These are phyloP conservation scores for Hordeum marinum DNA, from an alignment of 176 grass and related monocot species.

Conservation along the genomic window DNA sequence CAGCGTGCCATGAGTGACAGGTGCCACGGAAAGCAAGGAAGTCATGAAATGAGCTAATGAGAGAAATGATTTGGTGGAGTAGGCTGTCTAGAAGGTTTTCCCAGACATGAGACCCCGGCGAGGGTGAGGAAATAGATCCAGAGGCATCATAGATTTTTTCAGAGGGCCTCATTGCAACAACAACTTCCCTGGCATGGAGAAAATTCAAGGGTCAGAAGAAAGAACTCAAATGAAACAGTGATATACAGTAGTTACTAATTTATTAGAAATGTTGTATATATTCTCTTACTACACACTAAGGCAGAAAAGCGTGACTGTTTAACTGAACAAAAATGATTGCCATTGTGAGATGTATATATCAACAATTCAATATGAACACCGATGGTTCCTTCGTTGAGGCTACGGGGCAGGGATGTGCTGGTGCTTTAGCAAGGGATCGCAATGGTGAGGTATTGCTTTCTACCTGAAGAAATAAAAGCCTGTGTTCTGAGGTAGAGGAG, in stretches of 20 bases:
- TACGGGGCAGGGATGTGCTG: too few relatives aligned
- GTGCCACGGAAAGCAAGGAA: conserved; percentile 38
- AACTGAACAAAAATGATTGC: background rate
- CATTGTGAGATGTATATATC: background rate
- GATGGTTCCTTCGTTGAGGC: too few relatives aligned
- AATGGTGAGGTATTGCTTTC: too few relatives aligned
- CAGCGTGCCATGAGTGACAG: conserved; percentile 48
- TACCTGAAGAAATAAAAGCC: too few relatives aligned
- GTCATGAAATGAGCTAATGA: conserved; percentile 50
- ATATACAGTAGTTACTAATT: background rate
- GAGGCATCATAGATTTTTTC: background rate
- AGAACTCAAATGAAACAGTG: background rate
- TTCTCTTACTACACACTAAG: background rate
- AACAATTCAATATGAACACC: too few relatives aligned
- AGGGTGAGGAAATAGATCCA: background rate
- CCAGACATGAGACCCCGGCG: conserved; percentile 16
- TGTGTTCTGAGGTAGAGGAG: too few relatives aligned
- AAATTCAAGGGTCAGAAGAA: background rate
- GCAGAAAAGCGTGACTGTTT: background rate
- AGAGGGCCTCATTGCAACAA: background rate
- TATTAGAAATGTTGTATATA: background rate
- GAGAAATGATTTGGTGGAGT: conserved; percentile 35
- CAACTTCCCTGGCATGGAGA: background rate
- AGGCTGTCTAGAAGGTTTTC: conserved; percentile 40
- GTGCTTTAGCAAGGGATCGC: too few relatives aligned